Percentiles rank a stretch among this genome's conserved stretches.
Evolutionary conservation across 164 flowering plant genomes (phyloP).

Genomic region (Santalum album): DNA sequence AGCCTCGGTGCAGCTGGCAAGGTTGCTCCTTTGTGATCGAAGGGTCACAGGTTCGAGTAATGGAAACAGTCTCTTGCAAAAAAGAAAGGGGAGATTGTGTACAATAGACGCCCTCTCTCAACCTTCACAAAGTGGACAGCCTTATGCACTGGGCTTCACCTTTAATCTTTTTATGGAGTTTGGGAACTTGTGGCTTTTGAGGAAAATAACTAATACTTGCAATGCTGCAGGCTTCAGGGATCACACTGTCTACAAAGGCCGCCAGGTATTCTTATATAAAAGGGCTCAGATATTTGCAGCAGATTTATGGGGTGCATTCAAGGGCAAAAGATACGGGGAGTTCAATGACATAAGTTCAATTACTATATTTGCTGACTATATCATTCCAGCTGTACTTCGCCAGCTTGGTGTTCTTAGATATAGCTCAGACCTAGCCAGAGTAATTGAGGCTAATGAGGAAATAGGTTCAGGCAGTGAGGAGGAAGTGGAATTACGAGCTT

Average conservation of each 20-base stretch:
- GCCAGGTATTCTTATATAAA: constrained; percentile 83
- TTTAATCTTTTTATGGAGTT: too few relatives aligned
- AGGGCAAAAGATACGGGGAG: constrained; percentile 79
- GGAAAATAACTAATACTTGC: constrained; percentile 4
- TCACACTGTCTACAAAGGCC: constrained; percentile 91
- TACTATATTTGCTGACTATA: constrained; percentile 91
- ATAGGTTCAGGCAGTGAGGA: constrained; percentile 79
- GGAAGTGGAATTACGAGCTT: constrained; percentile 89
- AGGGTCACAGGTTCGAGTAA: too few relatives aligned
- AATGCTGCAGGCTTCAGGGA: constrained; percentile 70
- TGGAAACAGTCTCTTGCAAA: too few relatives aligned
- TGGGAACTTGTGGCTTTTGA: neutral
- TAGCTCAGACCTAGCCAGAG: constrained; percentile 41
- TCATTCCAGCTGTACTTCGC: constrained; percentile 83
- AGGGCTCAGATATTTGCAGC: constrained; percentile 97
- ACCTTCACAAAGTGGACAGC: too few relatives aligned
- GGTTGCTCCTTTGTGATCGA: too few relatives aligned
- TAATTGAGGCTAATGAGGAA: constrained; percentile 50
- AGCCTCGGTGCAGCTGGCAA: too few relatives aligned
- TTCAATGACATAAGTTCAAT: constrained; percentile 63
- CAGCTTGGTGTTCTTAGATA: constrained; percentile 84
- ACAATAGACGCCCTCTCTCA: too few relatives aligned
- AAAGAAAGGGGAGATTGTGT: too few relatives aligned
- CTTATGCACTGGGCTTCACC: too few relatives aligned
- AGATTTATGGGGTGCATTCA: constrained; percentile 96